Percentiles rank a stretch among this genome's conserved stretches.
phyloP scores from a whole-genome alignment of 495 filamentous ascomycete genomes.

The Annulohypoxylon nitens region DNA sequence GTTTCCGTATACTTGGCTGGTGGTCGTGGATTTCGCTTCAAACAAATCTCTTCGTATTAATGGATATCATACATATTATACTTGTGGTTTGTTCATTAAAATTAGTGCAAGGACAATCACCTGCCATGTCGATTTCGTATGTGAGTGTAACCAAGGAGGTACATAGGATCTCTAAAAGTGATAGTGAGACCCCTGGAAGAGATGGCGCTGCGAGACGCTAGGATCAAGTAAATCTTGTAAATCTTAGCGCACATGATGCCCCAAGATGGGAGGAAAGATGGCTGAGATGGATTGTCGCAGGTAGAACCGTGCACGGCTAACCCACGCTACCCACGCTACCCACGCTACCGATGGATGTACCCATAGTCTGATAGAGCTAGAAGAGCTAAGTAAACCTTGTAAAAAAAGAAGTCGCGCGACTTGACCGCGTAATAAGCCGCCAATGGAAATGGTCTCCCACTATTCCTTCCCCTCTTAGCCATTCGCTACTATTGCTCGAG shows the following conservation, averaged over 20 bases:
- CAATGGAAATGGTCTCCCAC: constrained; percentile 44
- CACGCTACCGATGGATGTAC: background rate
- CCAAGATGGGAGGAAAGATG: constrained; percentile 2
- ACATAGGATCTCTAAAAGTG: background rate
- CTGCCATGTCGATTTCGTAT: background rate
- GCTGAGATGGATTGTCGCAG: constrained; percentile 6
- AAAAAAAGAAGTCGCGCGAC: constrained; percentile 41
- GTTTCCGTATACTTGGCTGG: background rate
- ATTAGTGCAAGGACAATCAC: background rate
- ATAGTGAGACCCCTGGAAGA: constrained; percentile 19
- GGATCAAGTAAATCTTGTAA: constrained; percentile 32
- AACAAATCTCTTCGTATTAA: background rate
- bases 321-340: background rate
- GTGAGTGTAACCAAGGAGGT: constrained; percentile 5
- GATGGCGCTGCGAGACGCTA: constrained; percentile 32
- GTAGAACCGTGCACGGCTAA: background rate
- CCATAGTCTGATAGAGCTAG: no score
- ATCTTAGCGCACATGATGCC: constrained; percentile 38
- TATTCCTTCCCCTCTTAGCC: constrained; percentile 41
- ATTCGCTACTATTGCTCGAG: constrained; percentile 31
- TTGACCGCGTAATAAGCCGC: constrained; percentile 46
- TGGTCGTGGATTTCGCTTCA: background rate
- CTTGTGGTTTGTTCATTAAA: background rate
- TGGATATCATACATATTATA: background rate
- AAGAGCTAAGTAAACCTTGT: background rate